These are phyloP conservation scores for Globisporangium middletonii DNA, from an alignment of 352 stramenopile species.

Conservation along the genomic window DNA sequence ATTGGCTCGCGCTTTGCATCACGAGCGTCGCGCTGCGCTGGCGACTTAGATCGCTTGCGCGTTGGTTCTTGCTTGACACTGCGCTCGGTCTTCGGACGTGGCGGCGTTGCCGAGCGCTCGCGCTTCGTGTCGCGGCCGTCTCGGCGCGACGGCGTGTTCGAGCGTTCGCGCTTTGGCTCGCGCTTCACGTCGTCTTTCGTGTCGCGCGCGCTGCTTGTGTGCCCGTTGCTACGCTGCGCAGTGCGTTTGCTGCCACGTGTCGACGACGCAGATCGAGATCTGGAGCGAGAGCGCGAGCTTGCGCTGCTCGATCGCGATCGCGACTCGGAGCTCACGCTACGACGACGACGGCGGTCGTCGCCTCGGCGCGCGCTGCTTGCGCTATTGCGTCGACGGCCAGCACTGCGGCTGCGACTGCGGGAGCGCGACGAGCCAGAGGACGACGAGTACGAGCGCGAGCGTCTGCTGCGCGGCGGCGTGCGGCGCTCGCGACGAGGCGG, in stretches of 20 bases:
- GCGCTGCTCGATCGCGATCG: constrained; percentile 5
- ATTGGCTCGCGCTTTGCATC: constrained; percentile 1
- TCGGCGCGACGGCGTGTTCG: no score
- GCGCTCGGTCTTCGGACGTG: constrained; percentile 1
- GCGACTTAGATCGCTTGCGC: neutral
- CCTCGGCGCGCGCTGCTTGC: neutral
- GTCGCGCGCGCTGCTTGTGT: neutral
- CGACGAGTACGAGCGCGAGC: constrained; percentile 15
- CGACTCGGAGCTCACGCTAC: constrained; percentile 2
- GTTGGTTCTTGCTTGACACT: neutral
- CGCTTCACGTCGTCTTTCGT: neutral
- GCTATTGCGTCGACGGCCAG: neutral
- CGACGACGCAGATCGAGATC: constrained; percentile 9
- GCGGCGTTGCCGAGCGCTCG: constrained; percentile 7
- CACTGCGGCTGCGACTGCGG: constrained; percentile 6
- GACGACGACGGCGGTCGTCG: neutral
- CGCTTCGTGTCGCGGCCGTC: neutral
- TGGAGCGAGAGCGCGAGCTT: constrained; percentile 15
- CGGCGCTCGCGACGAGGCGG: neutral
- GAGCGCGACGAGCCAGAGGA: constrained; percentile 10
- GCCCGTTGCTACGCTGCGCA: neutral
- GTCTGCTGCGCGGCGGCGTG: constrained; percentile 2
- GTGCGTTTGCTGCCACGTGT: neutral
- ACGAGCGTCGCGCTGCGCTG: neutral
- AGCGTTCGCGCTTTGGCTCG: neutral